Evolutionary conservation across 306 rosid species (phyloP).

Genomic region (Citrullus amarus): DNA sequence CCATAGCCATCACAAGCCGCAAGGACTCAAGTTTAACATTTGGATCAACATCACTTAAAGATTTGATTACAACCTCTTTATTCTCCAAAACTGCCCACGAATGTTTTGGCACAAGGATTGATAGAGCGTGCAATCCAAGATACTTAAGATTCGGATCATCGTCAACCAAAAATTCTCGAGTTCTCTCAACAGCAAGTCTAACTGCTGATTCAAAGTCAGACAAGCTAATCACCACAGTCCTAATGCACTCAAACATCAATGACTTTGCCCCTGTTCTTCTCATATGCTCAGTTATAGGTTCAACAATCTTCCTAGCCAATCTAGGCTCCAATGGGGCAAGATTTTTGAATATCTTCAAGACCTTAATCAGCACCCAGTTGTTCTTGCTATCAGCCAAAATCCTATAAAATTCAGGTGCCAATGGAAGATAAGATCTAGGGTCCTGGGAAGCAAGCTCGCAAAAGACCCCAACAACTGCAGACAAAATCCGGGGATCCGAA

Average conservation of each 20-base stretch:
- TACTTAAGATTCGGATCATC: conserved; percentile 84
- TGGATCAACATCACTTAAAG: conserved; percentile 74
- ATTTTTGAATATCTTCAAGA: conserved; percentile 61
- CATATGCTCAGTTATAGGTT: conserved; percentile 68
- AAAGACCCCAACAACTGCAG: conserved; percentile 70
- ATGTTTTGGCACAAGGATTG: conserved; percentile 37
- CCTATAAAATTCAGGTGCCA: conserved; percentile 79
- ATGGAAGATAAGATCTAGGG: conserved; percentile 62
- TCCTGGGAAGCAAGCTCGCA: conserved; percentile 68
- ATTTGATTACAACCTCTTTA: conserved; percentile 66
- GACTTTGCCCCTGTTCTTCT: conserved; percentile 60
- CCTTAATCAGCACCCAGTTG: conserved; percentile 82
- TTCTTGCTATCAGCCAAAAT: conserved; percentile 68
- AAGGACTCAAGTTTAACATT: conserved; percentile 68
- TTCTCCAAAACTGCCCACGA: conserved; percentile 81
- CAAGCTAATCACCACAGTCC: conserved; percentile 69
- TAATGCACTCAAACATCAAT: conserved; percentile 68
- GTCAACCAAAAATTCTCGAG: conserved; percentile 58
- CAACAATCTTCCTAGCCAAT: conserved; percentile 63
- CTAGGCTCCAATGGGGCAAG: conserved; percentile 71
- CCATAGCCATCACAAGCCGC: conserved; percentile 74
- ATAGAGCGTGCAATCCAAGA: conserved; percentile 74
- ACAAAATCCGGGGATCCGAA: conserved; percentile 39
- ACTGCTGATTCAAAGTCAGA: conserved; percentile 53
- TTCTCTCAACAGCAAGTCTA: conserved; percentile 49